Evolutionary conservation across 306 rosid genomes (phyloP).

Genomic region (Cyamopsis tetragonoloba): DNA sequence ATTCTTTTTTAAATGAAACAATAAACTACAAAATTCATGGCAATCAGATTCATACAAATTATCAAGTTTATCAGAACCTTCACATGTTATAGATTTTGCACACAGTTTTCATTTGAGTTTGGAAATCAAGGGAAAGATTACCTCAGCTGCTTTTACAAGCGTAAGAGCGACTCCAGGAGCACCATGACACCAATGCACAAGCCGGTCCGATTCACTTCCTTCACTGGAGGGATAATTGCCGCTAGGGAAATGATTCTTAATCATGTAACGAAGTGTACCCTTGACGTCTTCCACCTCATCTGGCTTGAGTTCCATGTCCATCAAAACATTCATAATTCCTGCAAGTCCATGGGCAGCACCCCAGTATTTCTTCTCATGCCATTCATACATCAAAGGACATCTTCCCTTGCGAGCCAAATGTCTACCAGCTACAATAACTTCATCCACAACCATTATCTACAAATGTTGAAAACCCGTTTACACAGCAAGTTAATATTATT

Average conservation of each 20-base stretch:
- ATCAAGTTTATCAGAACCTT: not conserved
- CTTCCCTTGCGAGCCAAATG: conserved; percentile 49
- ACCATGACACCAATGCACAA: conserved; percentile 96
- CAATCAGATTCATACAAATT: not conserved
- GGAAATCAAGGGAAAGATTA: conserved; percentile 18
- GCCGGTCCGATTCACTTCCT: conserved; percentile 71
- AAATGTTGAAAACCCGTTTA: conserved; percentile 25
- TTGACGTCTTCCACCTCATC: conserved; percentile 80
- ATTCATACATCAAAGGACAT: conserved; percentile 78
- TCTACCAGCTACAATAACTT: conserved; percentile 61
- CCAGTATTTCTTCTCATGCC: conserved; percentile 96
- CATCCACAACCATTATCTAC: conserved; percentile 66
- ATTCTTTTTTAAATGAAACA: not conserved
- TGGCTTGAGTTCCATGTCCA: conserved; percentile 72
- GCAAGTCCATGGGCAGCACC: conserved; percentile 96
- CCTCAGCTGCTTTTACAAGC: conserved; percentile 77
- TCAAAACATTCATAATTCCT: conserved; percentile 74
- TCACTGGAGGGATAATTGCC: conserved; percentile 84
- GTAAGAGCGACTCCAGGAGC: conserved; percentile 83
- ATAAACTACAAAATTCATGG: not conserved
- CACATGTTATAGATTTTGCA: not conserved
- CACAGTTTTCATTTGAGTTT: not conserved
- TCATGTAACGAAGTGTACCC: conserved; percentile 63
- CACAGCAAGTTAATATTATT: too few relatives aligned
- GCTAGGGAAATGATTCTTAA: conserved; percentile 59